A percentile compares a stretch with the other conserved stretches of the same genome.
phyloP scores from a whole-genome alignment of 2,329 filamentous ascomycete genomes.

The Davidsoniella australis region DNA sequence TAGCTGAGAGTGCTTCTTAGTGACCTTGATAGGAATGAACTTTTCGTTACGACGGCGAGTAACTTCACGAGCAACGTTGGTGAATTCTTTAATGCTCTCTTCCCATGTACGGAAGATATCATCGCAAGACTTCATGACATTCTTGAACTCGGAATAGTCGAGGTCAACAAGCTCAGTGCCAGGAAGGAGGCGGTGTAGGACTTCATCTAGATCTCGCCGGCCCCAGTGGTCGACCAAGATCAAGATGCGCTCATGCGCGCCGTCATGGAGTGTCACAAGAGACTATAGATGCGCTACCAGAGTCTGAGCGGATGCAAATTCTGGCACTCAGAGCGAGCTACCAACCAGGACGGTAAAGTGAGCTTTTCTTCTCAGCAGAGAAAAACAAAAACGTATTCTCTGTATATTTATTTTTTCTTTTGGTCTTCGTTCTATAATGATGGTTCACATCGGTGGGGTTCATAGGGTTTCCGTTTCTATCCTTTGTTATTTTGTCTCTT shows the following conservation, averaged over 20 bases:
- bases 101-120: slow-evolving; percentile 88
- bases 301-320: slow-evolving; percentile 61
- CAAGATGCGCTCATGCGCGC: slow-evolving; percentile 63
- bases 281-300: slow-evolving; percentile 62
- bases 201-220: slow-evolving; percentile 56
- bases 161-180: slow-evolving; percentile 82
- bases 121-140: slow-evolving; percentile 67
- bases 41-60: slow-evolving; percentile 88
- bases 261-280: slow-evolving; percentile 64
- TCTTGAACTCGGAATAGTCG: slow-evolving; percentile 78
- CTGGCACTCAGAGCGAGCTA: slow-evolving; percentile 56
- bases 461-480: not conserved
- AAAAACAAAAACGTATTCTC: not conserved
- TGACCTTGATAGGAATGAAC: slow-evolving; percentile 96
- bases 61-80: slow-evolving; percentile 88
- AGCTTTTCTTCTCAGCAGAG: not conserved
- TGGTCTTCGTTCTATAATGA: not conserved
- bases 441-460: not conserved
- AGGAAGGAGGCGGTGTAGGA: slow-evolving; percentile 69
- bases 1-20: slow-evolving; percentile 69
- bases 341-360: slow-evolving; percentile 5
- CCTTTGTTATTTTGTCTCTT: not conserved
- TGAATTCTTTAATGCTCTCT: slow-evolving; percentile 92
- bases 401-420: not conserved
- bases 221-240: slow-evolving; percentile 30